Conservation (phyloP, 345 rosid genomes). For the Syzygium grande region DNA sequence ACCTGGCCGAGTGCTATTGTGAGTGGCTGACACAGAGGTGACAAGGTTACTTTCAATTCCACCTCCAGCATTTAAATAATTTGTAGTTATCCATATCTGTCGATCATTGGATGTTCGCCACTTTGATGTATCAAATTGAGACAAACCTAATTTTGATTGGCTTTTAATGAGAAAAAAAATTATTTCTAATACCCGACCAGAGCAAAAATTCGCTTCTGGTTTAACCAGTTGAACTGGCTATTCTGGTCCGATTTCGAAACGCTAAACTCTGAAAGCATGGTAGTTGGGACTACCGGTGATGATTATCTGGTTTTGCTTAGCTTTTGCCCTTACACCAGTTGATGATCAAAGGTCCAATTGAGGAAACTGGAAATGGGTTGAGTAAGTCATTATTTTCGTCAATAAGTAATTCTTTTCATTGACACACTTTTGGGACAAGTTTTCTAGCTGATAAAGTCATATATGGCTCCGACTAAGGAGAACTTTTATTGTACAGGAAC, state of each 20-base stretch:
- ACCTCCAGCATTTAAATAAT: background rate
- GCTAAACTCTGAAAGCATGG: background rate
- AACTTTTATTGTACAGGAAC: background rate
- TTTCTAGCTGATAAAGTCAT: background rate
- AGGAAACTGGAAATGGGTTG: background rate
- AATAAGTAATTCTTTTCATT: background rate
- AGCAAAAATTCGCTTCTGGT: background rate
- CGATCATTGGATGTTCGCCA: background rate
- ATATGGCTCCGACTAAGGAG: background rate
- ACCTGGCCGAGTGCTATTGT: background rate
- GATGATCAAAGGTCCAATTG: background rate
- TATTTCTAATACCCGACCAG: background rate
- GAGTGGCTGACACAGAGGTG: background rate
- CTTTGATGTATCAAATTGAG: background rate
- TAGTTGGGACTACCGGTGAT: background rate
- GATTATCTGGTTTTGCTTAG: background rate
- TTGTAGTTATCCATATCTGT: background rate
- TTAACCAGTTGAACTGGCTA: background rate
- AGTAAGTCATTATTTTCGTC: background rate
- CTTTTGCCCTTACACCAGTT: background rate
- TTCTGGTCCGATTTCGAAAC: background rate
- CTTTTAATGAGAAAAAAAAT: background rate
- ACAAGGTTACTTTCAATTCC: background rate
- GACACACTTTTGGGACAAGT: background rate
- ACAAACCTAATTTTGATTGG: background rate